phyloP scores from a whole-genome alignment of 2,329 filamentous ascomycete species.

The Ilyonectria sp. region DNA sequence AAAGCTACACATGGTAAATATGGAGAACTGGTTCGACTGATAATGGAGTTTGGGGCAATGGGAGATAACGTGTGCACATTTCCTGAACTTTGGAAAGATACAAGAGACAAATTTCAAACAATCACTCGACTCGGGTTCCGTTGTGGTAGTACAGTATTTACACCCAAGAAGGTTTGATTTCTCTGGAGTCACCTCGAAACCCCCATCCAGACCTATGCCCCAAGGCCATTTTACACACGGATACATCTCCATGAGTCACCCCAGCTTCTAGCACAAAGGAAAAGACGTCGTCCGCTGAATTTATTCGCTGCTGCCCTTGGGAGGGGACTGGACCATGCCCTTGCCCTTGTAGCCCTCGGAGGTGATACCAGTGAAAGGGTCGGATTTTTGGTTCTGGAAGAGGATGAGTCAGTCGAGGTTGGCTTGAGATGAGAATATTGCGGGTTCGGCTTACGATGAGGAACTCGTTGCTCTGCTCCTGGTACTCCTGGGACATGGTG shows the following conservation, averaged over 20 bases:
- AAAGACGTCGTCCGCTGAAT: slow-evolving; percentile 47
- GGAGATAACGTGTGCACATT: slow-evolving; percentile 32
- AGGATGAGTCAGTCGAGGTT: slow-evolving; percentile 32
- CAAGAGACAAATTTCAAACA: slow-evolving; percentile 47
- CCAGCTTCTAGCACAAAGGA: slow-evolving; percentile 55
- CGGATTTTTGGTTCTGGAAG: slow-evolving; percentile 83
- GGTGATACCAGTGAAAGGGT: slow-evolving; percentile 88
- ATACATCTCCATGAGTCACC: slow-evolving; percentile 50
- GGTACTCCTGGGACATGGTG: slow-evolving; percentile 98
- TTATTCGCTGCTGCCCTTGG: slow-evolving; percentile 63
- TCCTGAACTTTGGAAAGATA: slow-evolving; percentile 28
- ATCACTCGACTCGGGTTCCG: slow-evolving; percentile 54
- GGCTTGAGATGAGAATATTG: background rate
- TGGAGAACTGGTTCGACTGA: slow-evolving; percentile 35
- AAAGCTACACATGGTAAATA: slow-evolving; percentile 1
- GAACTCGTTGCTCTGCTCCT: slow-evolving; percentile 95
- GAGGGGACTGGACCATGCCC: slow-evolving; percentile 82
- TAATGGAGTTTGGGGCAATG: slow-evolving; percentile 32
- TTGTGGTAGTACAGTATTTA: slow-evolving; percentile 63
- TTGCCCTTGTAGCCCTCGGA: slow-evolving; percentile 84
- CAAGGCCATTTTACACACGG: slow-evolving; percentile 55
- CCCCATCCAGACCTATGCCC: slow-evolving; percentile 49
- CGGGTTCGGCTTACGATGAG: slow-evolving; percentile 75
- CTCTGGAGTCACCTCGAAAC: slow-evolving; percentile 52
- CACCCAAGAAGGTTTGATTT: slow-evolving; percentile 51